Percentiles rank a stretch among this genome's conserved stretches.
These are phyloP conservation scores for Drosera spatulata DNA, from an alignment of 179 eudicot species.

Conservation along the genomic window DNA sequence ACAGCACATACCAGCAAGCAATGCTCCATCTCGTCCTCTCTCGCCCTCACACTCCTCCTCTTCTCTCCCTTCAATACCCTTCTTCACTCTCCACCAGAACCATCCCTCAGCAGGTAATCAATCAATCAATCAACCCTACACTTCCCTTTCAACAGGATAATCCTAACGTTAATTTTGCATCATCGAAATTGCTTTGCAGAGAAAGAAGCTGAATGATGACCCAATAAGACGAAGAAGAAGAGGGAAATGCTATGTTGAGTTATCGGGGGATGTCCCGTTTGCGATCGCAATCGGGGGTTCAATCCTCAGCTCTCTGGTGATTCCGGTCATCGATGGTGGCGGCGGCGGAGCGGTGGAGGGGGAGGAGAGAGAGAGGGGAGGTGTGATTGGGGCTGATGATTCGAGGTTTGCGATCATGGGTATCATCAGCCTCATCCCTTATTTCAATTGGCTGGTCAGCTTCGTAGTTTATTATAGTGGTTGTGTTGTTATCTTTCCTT, in stretches of 20 bases:
- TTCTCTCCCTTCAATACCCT: no score
- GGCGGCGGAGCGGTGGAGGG: slow-evolving; percentile 7
- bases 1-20: no score
- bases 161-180: no score
- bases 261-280: slow-evolving; percentile 56
- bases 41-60: no score
- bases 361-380: slow-evolving; percentile 31
- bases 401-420: slow-evolving; percentile 77
- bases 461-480: background rate
- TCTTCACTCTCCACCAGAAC: no score
- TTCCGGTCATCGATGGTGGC: slow-evolving; percentile 13
- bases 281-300: slow-evolving; percentile 71
- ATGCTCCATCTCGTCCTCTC: no score
- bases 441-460: slow-evolving; percentile 90
- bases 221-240: slow-evolving; percentile 13
- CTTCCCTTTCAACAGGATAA: no score
- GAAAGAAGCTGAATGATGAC: no score
- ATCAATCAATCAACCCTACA: no score
- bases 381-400: slow-evolving; percentile 46
- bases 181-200: no score
- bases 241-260: slow-evolving; percentile 48
- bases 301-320: slow-evolving; percentile 52
- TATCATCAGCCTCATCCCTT: slow-evolving; percentile 79
- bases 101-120: no score
- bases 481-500: background rate